Evolutionary conservation across 2,329 filamentous ascomycete genomes (phyloP).

Genomic region (Nemania serpens): DNA sequence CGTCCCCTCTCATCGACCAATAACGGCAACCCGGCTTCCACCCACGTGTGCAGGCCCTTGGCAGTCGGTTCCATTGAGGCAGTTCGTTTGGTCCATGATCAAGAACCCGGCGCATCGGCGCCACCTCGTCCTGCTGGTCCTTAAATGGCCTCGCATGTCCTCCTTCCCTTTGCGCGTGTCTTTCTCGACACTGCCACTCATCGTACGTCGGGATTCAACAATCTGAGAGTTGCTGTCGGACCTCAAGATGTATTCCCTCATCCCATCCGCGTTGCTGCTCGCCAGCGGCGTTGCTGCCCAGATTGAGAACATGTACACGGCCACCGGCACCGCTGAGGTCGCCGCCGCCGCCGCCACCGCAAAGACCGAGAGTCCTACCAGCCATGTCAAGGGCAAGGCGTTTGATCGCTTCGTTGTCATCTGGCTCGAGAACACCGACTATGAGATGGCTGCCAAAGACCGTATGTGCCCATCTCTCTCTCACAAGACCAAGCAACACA

Average conservation of each 20-base stretch:
- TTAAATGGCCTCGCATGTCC: slow-evolving; percentile 2
- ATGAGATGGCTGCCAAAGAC: slow-evolving; percentile 65
- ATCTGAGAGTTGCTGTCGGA: slow-evolving; percentile 2
- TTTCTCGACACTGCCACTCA: slow-evolving; percentile 2
- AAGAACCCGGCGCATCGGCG: not conserved
- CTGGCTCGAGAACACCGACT: slow-evolving; percentile 80
- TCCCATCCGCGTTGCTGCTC: slow-evolving; percentile 32
- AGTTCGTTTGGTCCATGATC: slow-evolving; percentile 10
- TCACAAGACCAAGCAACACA: not conserved
- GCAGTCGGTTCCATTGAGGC: slow-evolving; percentile 16
- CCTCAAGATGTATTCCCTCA: slow-evolving; percentile 34
- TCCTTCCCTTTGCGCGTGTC: not conserved
- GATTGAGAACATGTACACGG: slow-evolving; percentile 49
- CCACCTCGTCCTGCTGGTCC: not conserved
- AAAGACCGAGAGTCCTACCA: slow-evolving; percentile 63
- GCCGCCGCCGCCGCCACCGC: slow-evolving; percentile 63
- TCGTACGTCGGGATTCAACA: slow-evolving; percentile 6
- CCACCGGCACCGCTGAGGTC: slow-evolving; percentile 56
- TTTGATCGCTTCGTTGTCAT: slow-evolving; percentile 75
- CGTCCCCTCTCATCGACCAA: not conserved
- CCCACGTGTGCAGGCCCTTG: not conserved
- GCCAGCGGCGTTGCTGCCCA: slow-evolving; percentile 29
- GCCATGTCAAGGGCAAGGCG: slow-evolving; percentile 68
- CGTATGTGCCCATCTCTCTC: slow-evolving; percentile 47
- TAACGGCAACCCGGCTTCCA: not conserved